phyloP scores from a whole-genome alignment of 2,329 filamentous ascomycete species.

The Monosporascus sp. region DNA sequence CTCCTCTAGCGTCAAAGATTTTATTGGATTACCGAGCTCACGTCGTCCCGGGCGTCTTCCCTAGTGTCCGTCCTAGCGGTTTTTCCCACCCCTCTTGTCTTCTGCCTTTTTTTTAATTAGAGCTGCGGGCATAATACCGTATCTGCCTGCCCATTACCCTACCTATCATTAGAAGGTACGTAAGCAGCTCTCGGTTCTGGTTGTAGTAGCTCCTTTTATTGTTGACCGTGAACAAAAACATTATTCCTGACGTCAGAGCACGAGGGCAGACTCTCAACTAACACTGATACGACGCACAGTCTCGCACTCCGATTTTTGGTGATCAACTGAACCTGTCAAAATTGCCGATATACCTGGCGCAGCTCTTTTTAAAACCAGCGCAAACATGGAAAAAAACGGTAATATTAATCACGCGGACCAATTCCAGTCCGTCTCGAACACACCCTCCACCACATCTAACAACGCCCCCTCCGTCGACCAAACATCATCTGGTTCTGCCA shows the following conservation, averaged over 20 bases:
- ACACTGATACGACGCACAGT: background rate
- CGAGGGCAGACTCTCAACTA: too few species aligned
- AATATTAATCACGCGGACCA: conserved; percentile 41
- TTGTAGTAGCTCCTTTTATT: too few species aligned
- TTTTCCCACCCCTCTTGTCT: background rate
- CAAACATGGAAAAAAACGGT: conserved; percentile 54
- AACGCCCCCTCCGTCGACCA: conserved; percentile 22
- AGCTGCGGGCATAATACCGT: background rate
- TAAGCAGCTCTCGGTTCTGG: background rate
- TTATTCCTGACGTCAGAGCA: too few species aligned
- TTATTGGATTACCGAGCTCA: background rate
- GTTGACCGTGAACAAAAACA: too few species aligned
- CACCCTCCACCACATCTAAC: conserved; percentile 28
- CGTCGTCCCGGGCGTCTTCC: background rate
- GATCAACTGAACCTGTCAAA: background rate
- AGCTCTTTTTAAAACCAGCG: conserved; percentile 5
- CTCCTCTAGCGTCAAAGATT: background rate
- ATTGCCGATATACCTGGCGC: background rate
- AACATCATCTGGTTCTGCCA: conserved; percentile 18
- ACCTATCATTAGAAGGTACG: background rate
- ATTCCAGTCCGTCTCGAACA: conserved; percentile 28
- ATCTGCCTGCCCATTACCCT: background rate
- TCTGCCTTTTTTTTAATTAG: background rate
- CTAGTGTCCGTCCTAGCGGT: background rate
- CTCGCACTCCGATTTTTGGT: background rate